Evolutionary conservation across 495 filamentous ascomycete genomes (phyloP), one percentile per base, ranked within the genome.

Genomic region (Penicillium coffeae): DNA sequence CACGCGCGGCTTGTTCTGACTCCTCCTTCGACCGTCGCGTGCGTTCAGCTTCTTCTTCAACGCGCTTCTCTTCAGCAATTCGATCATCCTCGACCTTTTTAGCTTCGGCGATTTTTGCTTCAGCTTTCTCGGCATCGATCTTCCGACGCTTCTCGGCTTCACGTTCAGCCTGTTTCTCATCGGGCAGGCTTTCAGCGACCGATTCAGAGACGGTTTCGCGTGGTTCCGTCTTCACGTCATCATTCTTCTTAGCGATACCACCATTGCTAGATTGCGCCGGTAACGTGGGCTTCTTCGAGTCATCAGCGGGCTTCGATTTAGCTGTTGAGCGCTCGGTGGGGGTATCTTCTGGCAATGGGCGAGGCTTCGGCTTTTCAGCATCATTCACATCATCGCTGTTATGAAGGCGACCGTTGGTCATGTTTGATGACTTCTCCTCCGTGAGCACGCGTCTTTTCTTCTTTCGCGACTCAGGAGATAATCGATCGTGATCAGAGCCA

Each of bases 401-500:
- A 66, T 51, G 73, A 62, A 36, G 49, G 2, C 45, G 39, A 19
- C 69, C 66, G 38, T 73, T 70, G 9, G 62, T 43, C 41, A 62
- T 22, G 38, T 59, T 68, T 0, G 64, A 54, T 20, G 62, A 35
- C 42, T 67, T 66, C 48, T 73, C 74, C 45, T 77, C 64, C 15
- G 72, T 69, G 25, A 75, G 58, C 27, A 76, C 65, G 7, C 72
- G 69, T 39, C 76, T 58, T 68, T 72, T 86, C 72, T 70, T 74
- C 60, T 65, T 79, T 52, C 63, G 57, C 8, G 53, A 51, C 21
- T 66, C 74, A 15, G 63, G 63, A 27, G 62, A 57, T 14, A 66
- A 49, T 12, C 62, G 60, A 35, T 68, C 68, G n/a, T 59, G 45
- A 20, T 69, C 75, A 48, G 73, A 70, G 30, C 78, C 79, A 19